These are phyloP conservation scores for Fusarium pseudocircinatum DNA, from an alignment of 2,329 filamentous ascomycete species.

Conservation along the genomic window DNA sequence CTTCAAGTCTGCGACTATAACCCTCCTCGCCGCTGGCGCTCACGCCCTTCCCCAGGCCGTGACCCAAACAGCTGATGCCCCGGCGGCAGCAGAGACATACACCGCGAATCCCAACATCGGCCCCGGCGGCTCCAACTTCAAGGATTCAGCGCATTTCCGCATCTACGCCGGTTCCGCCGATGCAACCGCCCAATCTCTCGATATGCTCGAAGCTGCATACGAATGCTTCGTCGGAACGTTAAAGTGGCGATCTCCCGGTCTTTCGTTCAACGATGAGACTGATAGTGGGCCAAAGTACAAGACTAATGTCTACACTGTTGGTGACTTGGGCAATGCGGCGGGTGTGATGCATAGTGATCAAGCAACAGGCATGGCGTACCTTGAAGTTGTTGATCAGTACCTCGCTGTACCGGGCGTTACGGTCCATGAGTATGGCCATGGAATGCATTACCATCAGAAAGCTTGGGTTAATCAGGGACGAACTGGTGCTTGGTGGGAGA, in stretches of 20 bases:
- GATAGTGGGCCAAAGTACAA: constrained; percentile 56
- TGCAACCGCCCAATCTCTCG: constrained; percentile 44
- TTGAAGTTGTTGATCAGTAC: constrained; percentile 55
- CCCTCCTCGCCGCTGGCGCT: constrained; percentile 24
- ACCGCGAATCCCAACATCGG: constrained; percentile 46
- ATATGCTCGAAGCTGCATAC: constrained; percentile 58
- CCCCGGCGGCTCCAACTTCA: constrained; percentile 46
- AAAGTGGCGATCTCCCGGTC: constrained; percentile 52
- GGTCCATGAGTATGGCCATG: constrained; percentile 62
- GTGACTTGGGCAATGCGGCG: constrained; percentile 50
- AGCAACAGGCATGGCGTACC: constrained; percentile 51
- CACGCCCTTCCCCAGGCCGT: constrained; percentile 29
- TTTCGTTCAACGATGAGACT: constrained; percentile 48
- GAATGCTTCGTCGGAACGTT: constrained; percentile 52
- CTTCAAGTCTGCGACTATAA: constrained; percentile 14
- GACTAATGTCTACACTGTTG: constrained; percentile 57
- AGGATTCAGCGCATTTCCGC: constrained; percentile 53
- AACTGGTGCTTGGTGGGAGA: constrained; percentile 63
- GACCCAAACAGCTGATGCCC: constrained; percentile 1
- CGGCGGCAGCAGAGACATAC: constrained; percentile 35
- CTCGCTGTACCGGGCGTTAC: constrained; percentile 53
- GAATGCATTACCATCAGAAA: constrained; percentile 56
- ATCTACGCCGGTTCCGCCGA: constrained; percentile 44
- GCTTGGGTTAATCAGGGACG: constrained; percentile 56
- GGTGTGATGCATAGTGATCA: constrained; percentile 55